Evolutionary conservation across 441 rosid species (phyloP), one percentile per base, ranked within the genome.

Genomic region (Daphne laureola): DNA sequence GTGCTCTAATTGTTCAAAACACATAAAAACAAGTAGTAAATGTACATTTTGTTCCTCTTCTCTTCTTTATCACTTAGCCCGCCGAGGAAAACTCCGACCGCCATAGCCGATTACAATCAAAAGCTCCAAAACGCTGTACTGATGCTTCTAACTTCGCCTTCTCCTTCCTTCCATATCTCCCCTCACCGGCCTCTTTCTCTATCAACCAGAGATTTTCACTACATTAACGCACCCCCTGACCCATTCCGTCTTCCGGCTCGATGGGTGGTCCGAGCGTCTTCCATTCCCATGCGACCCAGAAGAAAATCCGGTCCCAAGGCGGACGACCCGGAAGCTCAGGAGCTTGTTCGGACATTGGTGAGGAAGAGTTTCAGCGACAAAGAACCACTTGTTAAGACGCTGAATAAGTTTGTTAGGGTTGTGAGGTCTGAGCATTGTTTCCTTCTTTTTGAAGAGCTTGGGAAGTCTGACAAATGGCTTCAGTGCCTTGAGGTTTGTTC

Each of bases 391-490:
- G 71, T 82, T 40, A 82, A 75, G 80, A 85, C 92, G 4, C 76
- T 91, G 56, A 75, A 76, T 51, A 87, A 79, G 71, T 78, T 81
- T 55, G 95, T 83, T 13, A 77, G 73, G 62, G 72, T 81, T 25
- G 72, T 87, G 58, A 73, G 95, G 62, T 72, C 83, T 23, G 85
- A 85, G 31, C 98, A 91, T 65, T 91, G 96, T 61, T 91, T 91
- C 57, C 60, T 83, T 58, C 83, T 91, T 59, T 87, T 91, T 63
- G 96, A 87, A 70, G 95, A 91, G 76, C 95, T 90, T 51, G 98
- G 96, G n/a, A 83, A 68, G 78, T 49, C 62, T 31, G 98, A 81
- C 27, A 83, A 85, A 41, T 90, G 98, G 96, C 85, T 81, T 6
- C 92, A 83, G 21, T 90, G 98, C 66, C 90, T 87, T 46, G 92